Base-by-base conservation (phyloP, 2,329 filamentous ascomycete species). In the Aspergillus sp. region DNA sequence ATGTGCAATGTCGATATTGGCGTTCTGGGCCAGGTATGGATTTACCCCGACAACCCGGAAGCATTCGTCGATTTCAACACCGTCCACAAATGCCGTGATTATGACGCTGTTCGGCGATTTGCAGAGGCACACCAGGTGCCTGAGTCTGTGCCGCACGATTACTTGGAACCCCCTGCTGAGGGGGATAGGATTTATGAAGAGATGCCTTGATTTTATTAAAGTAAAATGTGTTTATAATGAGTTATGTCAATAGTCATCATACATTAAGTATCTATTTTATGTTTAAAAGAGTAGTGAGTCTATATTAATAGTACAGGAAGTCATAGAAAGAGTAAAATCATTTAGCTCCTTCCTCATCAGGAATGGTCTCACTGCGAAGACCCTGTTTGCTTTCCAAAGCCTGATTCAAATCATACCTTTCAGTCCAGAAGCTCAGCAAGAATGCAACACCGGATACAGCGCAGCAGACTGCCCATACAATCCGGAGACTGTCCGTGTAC, bases 61-160 rank as follows among this genome's bases (percentile, higher is more conserved):
- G 69, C 78, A 1, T 82, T 80, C 49, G 77, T 80, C 2, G 79
- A 84, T 57, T 83, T 83, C 62, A 79, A 81, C 52, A 82, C 79
- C 0, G 67, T 68, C 44, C 81, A 83, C 56, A 68, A 67, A 38
- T 83, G 81, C 59, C 73, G 77, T 30, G 78, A 81, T 55, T 81
- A 76, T 41, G 76, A 80, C 2, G 70, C 66, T 1, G 61, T 82
- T 5, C 61, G 72, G 27, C 49, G 62, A 11, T 84, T 78, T 78
- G 79, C 79, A 1, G 69, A 78, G 46, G 60, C 58, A 28, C 67
- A 75, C 27, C 79, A 83, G 57, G 31, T 63, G 40, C 74, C 73
- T 48, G 73, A 64, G 29, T 56, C 66, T 5, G 56, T 66, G 5
- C 71, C 73, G 10, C 38, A 42, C 8, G 68, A 69, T 40, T 76